Evolutionary conservation across 805 yeast genomes (phyloP), one percentile per base, ranked within the genome.

Genomic region (Myxozyma neotropica): DNA sequence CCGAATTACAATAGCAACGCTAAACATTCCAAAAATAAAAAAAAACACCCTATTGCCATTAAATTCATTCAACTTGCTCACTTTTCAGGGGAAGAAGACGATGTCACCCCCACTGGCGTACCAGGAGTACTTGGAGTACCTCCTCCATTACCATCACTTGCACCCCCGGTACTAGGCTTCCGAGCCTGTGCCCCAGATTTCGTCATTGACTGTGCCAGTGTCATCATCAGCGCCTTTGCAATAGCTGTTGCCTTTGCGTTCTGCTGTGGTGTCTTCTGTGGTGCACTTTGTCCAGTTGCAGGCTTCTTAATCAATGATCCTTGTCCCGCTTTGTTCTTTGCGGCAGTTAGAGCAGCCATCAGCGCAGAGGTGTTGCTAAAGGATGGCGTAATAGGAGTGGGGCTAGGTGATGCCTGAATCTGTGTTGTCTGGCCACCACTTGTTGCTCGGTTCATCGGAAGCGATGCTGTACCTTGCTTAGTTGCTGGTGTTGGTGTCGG

Each of bases 201-300:
- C 27, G 6, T 24, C 55, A 52, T 52, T 6, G 55, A 52, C 59
- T 63, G 61, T 10, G 67, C 67, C 27, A 64, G 40, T 19, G 64
- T 47, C 57, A 56, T 57, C 45, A 65, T 64, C 17, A 64, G 38
- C 12, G 67, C 67, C 36, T 64, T 64, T 27, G 67, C 67, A 13
- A 63, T 53, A 17, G 67, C 67, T 7, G 61, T 58, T 5, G 67
- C 67, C 26, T 63, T 63, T 13, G 61, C 60, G 38, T 54, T 61
- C 17, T 46, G 55, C 45, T 58, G 58, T 15, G 57, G 53, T 15
- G 50, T 39, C 42, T 33, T 48, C 31, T 47, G 42, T 26, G 24
- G 38, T n/a, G 46, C 13, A 12, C 39, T 33, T 21, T 17, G 38
- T 26, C 36, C 46, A 27, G 17, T 24, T 4, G 38, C 33, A 15